Percentiles rank a stretch among this genome's conserved stretches.
Evolutionary conservation across 176 grass and related monocot genomes (phyloP).

Genomic region (Oryza glaberrima): DNA sequence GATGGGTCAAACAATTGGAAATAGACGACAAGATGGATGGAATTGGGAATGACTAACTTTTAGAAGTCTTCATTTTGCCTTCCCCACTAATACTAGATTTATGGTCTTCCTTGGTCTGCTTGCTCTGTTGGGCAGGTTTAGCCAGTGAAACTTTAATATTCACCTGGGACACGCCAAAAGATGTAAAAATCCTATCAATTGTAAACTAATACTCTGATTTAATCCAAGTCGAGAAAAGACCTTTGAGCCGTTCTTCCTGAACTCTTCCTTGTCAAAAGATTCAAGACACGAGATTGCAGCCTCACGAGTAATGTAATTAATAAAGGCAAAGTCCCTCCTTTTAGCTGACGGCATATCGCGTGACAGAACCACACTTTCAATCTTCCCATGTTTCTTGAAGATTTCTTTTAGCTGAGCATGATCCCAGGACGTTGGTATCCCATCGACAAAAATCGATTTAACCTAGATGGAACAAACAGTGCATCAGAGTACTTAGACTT

Average conservation of each 20-base stretch:
- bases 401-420: conserved; percentile 55
- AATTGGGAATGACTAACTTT: conserved; percentile 51
- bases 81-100: conserved; percentile 47
- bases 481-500: conserved; percentile 4
- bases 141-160: conserved; percentile 75
- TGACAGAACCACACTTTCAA: conserved; percentile 59
- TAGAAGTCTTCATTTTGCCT: conserved; percentile 40
- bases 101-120: conserved; percentile 50
- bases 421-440: conserved; percentile 63
- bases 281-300: conserved; percentile 68
- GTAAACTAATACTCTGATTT: neutral
- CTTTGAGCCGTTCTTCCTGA: conserved; percentile 64
- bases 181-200: conserved; percentile 29
- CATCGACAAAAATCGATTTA: conserved; percentile 74
- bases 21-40: neutral
- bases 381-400: conserved; percentile 67
- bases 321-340: conserved; percentile 70
- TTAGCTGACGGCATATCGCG: conserved; percentile 53
- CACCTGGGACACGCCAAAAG: conserved; percentile 54
- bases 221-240: conserved; percentile 35
- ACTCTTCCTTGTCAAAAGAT: conserved; percentile 56
- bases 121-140: conserved; percentile 58
- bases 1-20: neutral
- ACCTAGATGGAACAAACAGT: conserved; percentile 59
- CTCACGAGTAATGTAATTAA: conserved; percentile 66